phyloP scores from a whole-genome alignment of 2,329 filamentous ascomycete genomes.

The Diplodia seriata region DNA sequence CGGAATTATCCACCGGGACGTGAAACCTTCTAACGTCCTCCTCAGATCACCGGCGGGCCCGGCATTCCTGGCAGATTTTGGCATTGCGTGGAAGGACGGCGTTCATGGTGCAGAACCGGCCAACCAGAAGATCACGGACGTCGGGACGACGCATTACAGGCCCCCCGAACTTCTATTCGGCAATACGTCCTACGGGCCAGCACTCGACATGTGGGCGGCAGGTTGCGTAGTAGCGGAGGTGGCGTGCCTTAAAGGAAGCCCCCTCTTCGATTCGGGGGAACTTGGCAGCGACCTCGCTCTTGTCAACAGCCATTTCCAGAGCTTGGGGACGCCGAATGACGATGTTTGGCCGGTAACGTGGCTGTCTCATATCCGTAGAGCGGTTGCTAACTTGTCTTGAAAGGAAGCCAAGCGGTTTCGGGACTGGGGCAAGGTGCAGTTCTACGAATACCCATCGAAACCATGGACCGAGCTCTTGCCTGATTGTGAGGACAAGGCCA shows the following conservation, averaged over 20 bases:
- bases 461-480: conserved; percentile 75
- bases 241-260: conserved; percentile 60
- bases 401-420: conserved; percentile 72
- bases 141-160: conserved; percentile 91
- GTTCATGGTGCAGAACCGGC: conserved; percentile 65
- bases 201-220: conserved; percentile 87
- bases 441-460: conserved; percentile 72
- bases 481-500: conserved; percentile 62
- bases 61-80: conserved; percentile 87
- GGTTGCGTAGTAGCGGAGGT: conserved; percentile 86
- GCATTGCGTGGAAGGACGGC: conserved; percentile 81
- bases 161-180: conserved; percentile 92
- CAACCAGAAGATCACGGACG: conserved; percentile 81
- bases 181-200: conserved; percentile 71
- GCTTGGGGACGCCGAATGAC: conserved; percentile 82
- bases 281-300: conserved; percentile 90
- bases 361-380: conserved; percentile 37
- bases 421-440: conserved; percentile 87
- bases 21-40: conserved; percentile 91
- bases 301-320: conserved; percentile 91
- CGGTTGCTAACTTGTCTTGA: conserved; percentile 33
- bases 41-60: conserved; percentile 71
- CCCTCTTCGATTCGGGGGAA: conserved; percentile 86
- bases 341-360: conserved; percentile 75
- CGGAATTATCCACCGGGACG: conserved; percentile 87